These are phyloP conservation scores for Ustilago crameri DNA, from an alignment of 1,284 basidiomycete genomes.

Conservation along the genomic window DNA sequence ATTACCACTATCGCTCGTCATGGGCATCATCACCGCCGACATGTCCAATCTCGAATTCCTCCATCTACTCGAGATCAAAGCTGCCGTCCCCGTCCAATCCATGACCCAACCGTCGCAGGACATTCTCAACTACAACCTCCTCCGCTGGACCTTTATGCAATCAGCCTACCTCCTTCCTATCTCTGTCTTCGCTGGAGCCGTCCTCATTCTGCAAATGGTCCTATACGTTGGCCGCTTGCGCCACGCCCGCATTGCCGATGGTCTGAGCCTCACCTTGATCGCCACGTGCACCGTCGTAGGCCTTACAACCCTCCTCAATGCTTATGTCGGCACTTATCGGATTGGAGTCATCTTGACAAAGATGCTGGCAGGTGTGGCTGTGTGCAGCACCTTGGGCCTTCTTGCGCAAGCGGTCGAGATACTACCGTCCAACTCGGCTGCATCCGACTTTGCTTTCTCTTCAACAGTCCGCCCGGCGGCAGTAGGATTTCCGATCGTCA, in stretches of 20 bases:
- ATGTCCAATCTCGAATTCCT: conserved; percentile 32
- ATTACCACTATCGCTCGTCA: conserved; percentile 16
- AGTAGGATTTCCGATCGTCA: conserved; percentile 1
- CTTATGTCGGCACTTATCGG: conserved; percentile 10
- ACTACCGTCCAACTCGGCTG: neutral
- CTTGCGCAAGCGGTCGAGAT: conserved; percentile 16
- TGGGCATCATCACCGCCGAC: conserved; percentile 23
- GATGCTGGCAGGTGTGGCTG: conserved; percentile 9
- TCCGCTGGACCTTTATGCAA: conserved; percentile 23
- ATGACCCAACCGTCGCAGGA: conserved; percentile 6
- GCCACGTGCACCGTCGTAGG: conserved; percentile 5
- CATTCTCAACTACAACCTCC: conserved; percentile 7
- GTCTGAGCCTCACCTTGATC: neutral
- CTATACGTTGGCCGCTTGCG: conserved; percentile 14
- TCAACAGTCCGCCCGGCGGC: neutral
- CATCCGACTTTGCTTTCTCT: neutral
- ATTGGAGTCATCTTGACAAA: conserved; percentile 15
- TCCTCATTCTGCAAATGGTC: conserved; percentile 17
- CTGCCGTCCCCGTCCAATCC: neutral
- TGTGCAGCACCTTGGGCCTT: conserved; percentile 15
- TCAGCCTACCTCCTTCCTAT: conserved; percentile 26
- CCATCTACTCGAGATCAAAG: conserved; percentile 9
- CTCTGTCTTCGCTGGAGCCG: conserved; percentile 13
- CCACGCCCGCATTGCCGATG: neutral
- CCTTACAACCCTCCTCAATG: conserved; percentile 18